Evolutionary conservation across 257 asterid species (phyloP).

Genomic region (Buddleja alternifolia): DNA sequence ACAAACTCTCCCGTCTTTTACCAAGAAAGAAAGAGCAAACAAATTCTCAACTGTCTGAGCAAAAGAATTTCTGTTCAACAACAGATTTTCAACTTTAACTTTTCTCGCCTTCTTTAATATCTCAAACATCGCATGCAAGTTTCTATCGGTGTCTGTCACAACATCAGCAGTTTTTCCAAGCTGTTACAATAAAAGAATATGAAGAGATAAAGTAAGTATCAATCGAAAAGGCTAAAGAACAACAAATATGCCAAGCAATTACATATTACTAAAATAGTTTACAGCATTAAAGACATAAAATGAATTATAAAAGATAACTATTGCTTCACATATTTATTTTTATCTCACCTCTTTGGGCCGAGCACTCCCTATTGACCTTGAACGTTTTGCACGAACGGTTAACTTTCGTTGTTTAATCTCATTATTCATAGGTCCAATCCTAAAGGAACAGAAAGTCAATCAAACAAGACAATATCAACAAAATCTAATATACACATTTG

Average conservation of each 20-base stretch:
- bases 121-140: slow-evolving; percentile 45
- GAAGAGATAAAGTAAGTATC: neutral
- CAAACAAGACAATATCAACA: neutral
- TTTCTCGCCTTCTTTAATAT: slow-evolving; percentile 38
- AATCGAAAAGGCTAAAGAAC: neutral
- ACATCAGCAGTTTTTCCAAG: slow-evolving; percentile 32
- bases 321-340: slow-evolving; percentile 7
- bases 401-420: slow-evolving; percentile 38
- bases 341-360: slow-evolving; percentile 44
- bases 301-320: neutral
- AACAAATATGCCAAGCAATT: neutral
- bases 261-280: neutral
- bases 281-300: neutral
- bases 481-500: neutral
- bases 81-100: slow-evolving; percentile 48
- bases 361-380: slow-evolving; percentile 18
- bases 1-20: slow-evolving; percentile 56
- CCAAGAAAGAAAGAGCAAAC: slow-evolving; percentile 64
- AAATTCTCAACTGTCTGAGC: slow-evolving; percentile 66
- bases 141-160: slow-evolving; percentile 42
- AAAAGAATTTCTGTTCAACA: slow-evolving; percentile 50
- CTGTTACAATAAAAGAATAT: slow-evolving; percentile 28
- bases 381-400: slow-evolving; percentile 21
- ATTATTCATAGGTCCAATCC: slow-evolving; percentile 54
- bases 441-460: slow-evolving; percentile 13